Evolutionary conservation across 2,329 filamentous ascomycete species (phyloP), one percentile per base, ranked within the genome.

Genomic region (Aspergillus amoenus): DNA sequence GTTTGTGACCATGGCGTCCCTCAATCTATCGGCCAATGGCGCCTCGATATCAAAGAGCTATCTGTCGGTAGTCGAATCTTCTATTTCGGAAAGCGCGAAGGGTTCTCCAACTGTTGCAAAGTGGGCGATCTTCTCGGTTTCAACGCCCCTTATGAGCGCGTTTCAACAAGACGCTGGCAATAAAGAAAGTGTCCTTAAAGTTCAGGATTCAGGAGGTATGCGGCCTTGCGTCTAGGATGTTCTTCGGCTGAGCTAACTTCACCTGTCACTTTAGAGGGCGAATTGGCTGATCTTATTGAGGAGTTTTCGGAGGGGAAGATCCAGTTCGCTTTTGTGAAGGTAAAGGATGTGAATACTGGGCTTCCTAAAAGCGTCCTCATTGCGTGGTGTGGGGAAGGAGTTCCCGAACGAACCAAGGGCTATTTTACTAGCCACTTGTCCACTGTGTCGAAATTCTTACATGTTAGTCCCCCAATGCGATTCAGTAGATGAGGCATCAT

Each of bases 341-440:
- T 99, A 79, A 96, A 93, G 75, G 94, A 99, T 72, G 90, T 92
- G 55, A 99, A 99, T 75, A 91, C 89, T 3, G 80, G 82, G 21
- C 84, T 99, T 15, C 92, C 93, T 49, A 99, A 99, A 81, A 90
- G 88, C 73, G 91, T 96, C 58, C 83, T 99, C 64, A 91, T 99
- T 72, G 93, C 90, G 64, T 99, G 94, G 89, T 99, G 94, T 74
- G 94, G 94, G 64, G 93, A 95, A 71, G 94, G 94, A 66, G 94
- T 99, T 15, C 94, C 94, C n/a, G 94, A 99, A 78, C 84, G 93
- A 68, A 97, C 93, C 60, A 99, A 97, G 78, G 94, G 94, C 64
- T 97, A 97, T 78, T 99, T 99, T 73, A 96, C 91, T 64, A 97
- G 92, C 78, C 93, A 99, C 77, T 81, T 94, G 47, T 88, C 89